A percentile compares a stretch with the other conserved stretches of the same genome.
Evolutionary conservation across 257 asterid species (phyloP).

Genomic region (Nicotiana paniculata): DNA sequence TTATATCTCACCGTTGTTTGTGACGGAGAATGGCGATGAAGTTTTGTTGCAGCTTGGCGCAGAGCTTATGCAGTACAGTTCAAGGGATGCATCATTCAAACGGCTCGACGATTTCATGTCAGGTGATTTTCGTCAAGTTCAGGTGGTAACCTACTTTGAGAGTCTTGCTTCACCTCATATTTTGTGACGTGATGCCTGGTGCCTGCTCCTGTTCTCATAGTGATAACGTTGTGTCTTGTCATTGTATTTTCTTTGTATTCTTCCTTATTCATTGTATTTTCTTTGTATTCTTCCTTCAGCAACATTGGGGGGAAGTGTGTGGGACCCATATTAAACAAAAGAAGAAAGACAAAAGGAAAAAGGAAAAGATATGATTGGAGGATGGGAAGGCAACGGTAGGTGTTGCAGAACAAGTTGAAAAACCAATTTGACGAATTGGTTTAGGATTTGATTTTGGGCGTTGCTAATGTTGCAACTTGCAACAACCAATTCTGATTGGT

Average conservation of each 20-base stretch:
- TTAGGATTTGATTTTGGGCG: too few relatives aligned
- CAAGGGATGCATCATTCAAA: neutral
- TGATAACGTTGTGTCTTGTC: neutral
- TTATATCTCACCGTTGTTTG: slow-evolving; percentile 8
- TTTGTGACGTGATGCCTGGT: neutral
- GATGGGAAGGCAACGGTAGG: too few relatives aligned
- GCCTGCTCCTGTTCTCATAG: neutral
- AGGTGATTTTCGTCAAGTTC: neutral
- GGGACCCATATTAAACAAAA: too few relatives aligned
- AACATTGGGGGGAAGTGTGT: too few relatives aligned
- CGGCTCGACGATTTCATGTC: neutral
- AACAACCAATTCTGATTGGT: too few relatives aligned
- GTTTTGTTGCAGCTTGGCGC: slow-evolving; percentile 8
- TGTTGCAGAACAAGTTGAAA: too few relatives aligned
- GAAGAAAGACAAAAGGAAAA: too few relatives aligned
- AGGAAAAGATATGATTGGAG: too few relatives aligned
- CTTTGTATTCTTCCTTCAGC: too few relatives aligned
- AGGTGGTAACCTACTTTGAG: slow-evolving; percentile 17
- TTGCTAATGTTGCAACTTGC: too few relatives aligned
- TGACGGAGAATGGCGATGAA: slow-evolving; percentile 18
- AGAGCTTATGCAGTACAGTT: slow-evolving; percentile 8
- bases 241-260: neutral
- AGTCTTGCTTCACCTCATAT: slow-evolving; percentile 23
- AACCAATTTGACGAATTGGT: too few relatives aligned
- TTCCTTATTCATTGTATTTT: neutral